Percentiles rank a stretch among this genome's conserved stretches.
Evolutionary conservation across 768 basidiomycete species (phyloP).

Genomic region (Boletus eberwhitei): DNA sequence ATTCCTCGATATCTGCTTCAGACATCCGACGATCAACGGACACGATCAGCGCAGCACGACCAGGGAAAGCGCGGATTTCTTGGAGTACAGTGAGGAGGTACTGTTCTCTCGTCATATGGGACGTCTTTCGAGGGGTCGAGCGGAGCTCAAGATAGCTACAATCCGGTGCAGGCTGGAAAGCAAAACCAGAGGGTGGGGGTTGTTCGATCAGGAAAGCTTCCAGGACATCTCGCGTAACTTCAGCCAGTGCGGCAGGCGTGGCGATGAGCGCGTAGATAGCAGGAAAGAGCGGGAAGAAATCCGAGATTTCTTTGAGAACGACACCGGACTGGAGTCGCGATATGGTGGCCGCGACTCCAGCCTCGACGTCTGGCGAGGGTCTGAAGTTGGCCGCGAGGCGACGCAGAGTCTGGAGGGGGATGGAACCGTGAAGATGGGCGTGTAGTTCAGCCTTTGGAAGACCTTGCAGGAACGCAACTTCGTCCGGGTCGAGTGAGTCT

Average conservation of each 20-base stretch:
- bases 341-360: constrained; percentile 45
- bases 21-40: constrained; percentile 76
- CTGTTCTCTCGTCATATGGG: constrained; percentile 50
- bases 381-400: constrained; percentile 51
- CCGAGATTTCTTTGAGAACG: constrained; percentile 50
- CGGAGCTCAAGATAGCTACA: constrained; percentile 80
- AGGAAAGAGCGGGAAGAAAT: constrained; percentile 75
- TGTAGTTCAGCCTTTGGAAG: constrained; percentile 85
- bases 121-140: constrained; percentile 65
- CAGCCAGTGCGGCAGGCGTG: constrained; percentile 49
- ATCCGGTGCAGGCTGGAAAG: constrained; percentile 39
- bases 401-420: constrained; percentile 62
- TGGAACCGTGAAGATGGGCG: constrained; percentile 83
- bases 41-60: constrained; percentile 60
- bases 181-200: constrained; percentile 28
- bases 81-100: constrained; percentile 68
- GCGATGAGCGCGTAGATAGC: constrained; percentile 77
- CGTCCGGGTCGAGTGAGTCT: constrained; percentile 44
- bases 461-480: constrained; percentile 55
- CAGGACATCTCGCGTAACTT: constrained; percentile 65
- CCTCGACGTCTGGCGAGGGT: constrained; percentile 21
- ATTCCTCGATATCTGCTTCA: constrained; percentile 46
- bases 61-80: constrained; percentile 57
- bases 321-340: constrained; percentile 38
- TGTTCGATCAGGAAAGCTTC: constrained; percentile 47